Conservation (phyloP, 75 land plant species). For the Adiantum capillusveneris region DNA sequence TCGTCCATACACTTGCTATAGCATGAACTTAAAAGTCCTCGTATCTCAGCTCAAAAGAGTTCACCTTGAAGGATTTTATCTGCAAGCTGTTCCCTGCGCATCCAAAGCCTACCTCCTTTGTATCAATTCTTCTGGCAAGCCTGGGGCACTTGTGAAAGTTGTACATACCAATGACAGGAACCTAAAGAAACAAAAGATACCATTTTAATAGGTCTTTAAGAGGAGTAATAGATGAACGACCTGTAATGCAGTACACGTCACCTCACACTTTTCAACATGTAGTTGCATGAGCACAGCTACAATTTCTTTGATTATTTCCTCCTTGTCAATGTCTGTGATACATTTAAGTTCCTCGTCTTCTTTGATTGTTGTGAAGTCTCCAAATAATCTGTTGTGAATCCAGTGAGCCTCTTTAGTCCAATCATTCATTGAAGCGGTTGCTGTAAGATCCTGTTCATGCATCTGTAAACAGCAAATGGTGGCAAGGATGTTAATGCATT, state of each 20-base stretch:
- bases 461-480: too few relatives aligned
- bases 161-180: slow-evolving; percentile 88
- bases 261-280: slow-evolving; percentile 76
- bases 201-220: too few relatives aligned
- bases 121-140: slow-evolving; percentile 42
- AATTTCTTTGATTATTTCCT: slow-evolving; percentile 39
- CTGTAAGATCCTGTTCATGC: too few relatives aligned
- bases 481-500: too few relatives aligned
- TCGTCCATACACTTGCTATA: not conserved
- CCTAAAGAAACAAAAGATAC: slow-evolving; percentile 23
- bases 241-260: slow-evolving; percentile 10
- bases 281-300: slow-evolving; percentile 49
- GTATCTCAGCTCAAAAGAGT: not conserved
- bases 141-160: slow-evolving; percentile 60
- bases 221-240: not conserved
- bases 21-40: not conserved
- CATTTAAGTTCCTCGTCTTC: slow-evolving; percentile 22
- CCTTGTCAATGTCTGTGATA: slow-evolving; percentile 25
- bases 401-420: slow-evolving; percentile 44
- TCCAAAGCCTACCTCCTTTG: not conserved
- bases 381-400: slow-evolving; percentile 55
- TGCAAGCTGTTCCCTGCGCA: not conserved
- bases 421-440: not conserved
- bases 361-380: slow-evolving; percentile 13
- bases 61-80: not conserved